Conservation (phyloP, 2,329 filamentous ascomycete species). For the Ascocoryne sarcoides region DNA sequence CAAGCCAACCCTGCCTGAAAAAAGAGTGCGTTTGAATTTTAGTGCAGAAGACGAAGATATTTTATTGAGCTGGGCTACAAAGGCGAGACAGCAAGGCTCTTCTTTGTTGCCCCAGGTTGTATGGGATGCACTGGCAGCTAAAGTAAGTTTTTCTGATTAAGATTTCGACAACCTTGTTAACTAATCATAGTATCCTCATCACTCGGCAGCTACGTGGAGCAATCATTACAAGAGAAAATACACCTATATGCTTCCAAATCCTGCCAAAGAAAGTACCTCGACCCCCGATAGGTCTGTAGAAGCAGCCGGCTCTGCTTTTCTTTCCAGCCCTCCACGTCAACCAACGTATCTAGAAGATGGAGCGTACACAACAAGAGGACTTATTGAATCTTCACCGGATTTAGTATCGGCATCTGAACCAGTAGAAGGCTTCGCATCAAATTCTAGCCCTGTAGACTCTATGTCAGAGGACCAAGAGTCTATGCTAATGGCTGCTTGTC, state of each 20-base stretch:
- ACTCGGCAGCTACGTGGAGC: conserved; percentile 12
- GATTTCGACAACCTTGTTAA: conserved; percentile 4
- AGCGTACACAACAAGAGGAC: background rate
- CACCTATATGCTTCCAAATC: conserved; percentile 8
- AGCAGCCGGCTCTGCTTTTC: background rate
- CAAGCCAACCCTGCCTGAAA: background rate
- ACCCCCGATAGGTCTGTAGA: too few species aligned
- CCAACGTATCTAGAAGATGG: background rate
- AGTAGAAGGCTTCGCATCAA: too few species aligned
- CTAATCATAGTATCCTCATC: conserved; percentile 15
- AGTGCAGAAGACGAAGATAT: conserved; percentile 21
- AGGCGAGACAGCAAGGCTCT: conserved; percentile 12
- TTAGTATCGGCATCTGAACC: background rate
- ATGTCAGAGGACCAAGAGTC: conserved; percentile 2
- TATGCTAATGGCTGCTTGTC: conserved; percentile 15
- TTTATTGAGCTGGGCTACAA: conserved; percentile 19
- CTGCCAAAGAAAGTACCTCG: conserved; percentile 6
- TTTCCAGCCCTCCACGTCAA: background rate
- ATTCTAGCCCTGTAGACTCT: conserved; percentile 1
- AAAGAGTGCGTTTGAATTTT: conserved; percentile 4
- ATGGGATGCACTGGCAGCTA: conserved; percentile 19
- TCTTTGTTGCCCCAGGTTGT: conserved; percentile 5
- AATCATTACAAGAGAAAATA: conserved; percentile 13
- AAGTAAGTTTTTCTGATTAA: conserved; percentile 10
- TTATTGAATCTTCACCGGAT: background rate